Base-by-base conservation (phyloP, 2,329 filamentous ascomycete genomes). In the Colletotrichum neosansevieriae region DNA sequence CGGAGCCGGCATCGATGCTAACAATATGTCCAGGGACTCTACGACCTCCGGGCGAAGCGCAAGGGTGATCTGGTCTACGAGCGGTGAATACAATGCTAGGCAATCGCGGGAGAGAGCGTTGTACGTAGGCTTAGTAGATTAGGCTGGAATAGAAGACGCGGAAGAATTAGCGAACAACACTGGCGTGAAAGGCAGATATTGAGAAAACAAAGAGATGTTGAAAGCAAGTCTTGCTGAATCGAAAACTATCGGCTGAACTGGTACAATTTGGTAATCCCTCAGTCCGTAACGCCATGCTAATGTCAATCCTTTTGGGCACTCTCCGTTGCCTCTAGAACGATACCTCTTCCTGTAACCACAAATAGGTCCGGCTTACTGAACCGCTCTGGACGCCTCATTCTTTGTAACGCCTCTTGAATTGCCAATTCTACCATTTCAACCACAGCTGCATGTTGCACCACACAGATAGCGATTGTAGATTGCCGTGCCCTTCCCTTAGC, bases 61-160 rank as follows among this genome's bases (percentile, higher is more conserved):
- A 92, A 88, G 81, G 94, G 94, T 62, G 95, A 98, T 77, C 85
- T 91, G n/a, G 86, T 97, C 75, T 83, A 85, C 63, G 94, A 98
- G 82, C 95, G 87, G 79, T 98, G 84, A 77, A 75, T 34, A 50
- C 63, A 54, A 59, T 60, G 58, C 60, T 10, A 17, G 36, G 67
- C 65, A 57, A 9, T 29, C 4, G 63, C 62, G 42, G 29, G 60
- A 32, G 71, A 54, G 21, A 70, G 66, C 64, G 67, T 54, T 81
- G 81, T 86, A 85, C 76, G 84, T 85, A 84, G 74, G 29, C 42
- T 42, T 40, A 21, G 63, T 12, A 19, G 49, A 29, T 17, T 24
- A 29, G 44, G 50, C 19, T 24, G 47, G 58, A 64, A 53, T 29
- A 54, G 38, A 53, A 42, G 58, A 63, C 58, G 45, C 40, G 36